Evolutionary conservation across 805 yeast genomes (phyloP), one percentile per base, ranked within the genome.

Genomic region (Kuraishia borneana): DNA sequence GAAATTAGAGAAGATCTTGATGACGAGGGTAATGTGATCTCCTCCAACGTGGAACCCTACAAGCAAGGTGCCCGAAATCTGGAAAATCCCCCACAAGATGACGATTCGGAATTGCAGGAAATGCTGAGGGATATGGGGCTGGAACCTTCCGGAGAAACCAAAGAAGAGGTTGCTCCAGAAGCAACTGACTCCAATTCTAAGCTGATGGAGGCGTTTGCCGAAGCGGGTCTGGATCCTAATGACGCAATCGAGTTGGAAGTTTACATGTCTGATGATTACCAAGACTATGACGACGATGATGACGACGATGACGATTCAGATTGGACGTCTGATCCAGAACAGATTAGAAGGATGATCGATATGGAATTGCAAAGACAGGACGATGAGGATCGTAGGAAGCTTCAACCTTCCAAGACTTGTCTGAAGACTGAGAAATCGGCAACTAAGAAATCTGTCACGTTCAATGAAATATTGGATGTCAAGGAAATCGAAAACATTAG

Each of bases 1-100:
- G 96, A 87, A 37, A 88, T 88, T 17, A 65, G 76, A 35, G 96
- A 87, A 48, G 82, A 76, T 35, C 53, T 88, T 26, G 95, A 87
- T 53, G 95, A 83, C 1, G 76, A 82, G n/a, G 96, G 76, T 0
- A 74, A 82, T 39, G 65, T 87, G 2, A 49, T 81, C 1, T 52
- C 40, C 10, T 49, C 73, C n/a, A 43, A 58, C 3, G 59, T 73
- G 3, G 58, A 57, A 21, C 70, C 71, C 0, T 50, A 8, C 28
- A 34, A 23, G 12, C n/a, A n/a, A n/a, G n/a, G n/a, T n/a, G n/a
- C n/a, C n/a, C n/a, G n/a, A 18, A 16, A 13, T 21, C 18, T 12
- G 21, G 18, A 14, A 14, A 16, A 8, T 13, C 17, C 19, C 10
- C 29, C 40, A 10, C 36, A 39, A 18, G 29, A 44, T 6, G 45